Percentiles rank a stretch among this genome's conserved stretches.
phyloP scores from a whole-genome alignment of 2,329 filamentous ascomycete species.

The Cylindrodendrum hubeiense region DNA sequence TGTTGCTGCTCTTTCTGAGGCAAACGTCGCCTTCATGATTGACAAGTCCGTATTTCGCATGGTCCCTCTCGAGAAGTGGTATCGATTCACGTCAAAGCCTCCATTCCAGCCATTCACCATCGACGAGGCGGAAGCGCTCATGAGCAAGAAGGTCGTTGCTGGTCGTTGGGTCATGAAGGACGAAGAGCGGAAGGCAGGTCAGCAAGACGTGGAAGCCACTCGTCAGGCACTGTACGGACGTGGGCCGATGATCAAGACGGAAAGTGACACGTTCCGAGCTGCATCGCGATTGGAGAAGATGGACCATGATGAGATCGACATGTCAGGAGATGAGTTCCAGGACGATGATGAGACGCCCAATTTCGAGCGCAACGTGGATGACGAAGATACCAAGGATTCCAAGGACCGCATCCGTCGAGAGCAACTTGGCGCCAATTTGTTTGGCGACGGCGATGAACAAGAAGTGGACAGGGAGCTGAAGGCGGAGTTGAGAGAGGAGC shows the following conservation, averaged over 20 bases:
- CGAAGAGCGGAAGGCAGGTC: conserved; percentile 67
- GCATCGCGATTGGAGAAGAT: conserved; percentile 73
- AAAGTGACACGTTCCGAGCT: conserved; percentile 73
- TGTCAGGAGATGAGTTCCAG: conserved; percentile 82
- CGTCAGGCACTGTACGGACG: conserved; percentile 63
- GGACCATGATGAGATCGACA: conserved; percentile 78
- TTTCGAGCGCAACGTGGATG: conserved; percentile 82
- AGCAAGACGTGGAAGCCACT: conserved; percentile 73
- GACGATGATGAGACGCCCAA: conserved; percentile 87
- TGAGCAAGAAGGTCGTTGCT: conserved; percentile 82
- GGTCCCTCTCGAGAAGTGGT: conserved; percentile 96
- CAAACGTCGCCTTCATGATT: conserved; percentile 84
- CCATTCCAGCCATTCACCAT: conserved; percentile 82
- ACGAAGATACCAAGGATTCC: conserved; percentile 82
- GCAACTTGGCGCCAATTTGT: conserved; percentile 89
- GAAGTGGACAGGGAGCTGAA: conserved; percentile 81
- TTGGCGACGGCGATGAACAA: conserved; percentile 76
- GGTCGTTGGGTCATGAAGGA: conserved; percentile 85
- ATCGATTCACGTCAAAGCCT: conserved; percentile 86
- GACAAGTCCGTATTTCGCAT: conserved; percentile 80
- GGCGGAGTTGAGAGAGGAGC: conserved; percentile 76
- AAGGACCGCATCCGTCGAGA: conserved; percentile 81
- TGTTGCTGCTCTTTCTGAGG: conserved; percentile 87
- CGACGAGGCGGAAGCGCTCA: conserved; percentile 86
- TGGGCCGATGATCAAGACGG: conserved; percentile 73